Evolutionary conservation across 306 rosid species (phyloP).

Genomic region (Prunus dulcis): DNA sequence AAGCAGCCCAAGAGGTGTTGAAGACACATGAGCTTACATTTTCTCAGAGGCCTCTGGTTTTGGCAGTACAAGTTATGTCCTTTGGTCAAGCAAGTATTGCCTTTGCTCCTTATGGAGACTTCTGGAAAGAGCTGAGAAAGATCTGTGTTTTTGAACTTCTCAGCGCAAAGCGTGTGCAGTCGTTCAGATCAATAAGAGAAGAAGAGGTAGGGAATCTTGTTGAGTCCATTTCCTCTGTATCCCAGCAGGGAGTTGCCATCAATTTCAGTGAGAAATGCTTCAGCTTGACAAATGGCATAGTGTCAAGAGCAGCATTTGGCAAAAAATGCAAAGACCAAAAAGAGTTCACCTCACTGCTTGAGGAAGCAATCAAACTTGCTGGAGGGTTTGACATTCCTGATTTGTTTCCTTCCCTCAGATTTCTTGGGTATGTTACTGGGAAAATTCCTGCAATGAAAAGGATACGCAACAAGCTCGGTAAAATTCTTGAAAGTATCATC

Average conservation of each 20-base stretch:
- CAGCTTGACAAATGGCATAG: constrained; percentile 1
- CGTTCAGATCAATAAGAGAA: constrained; percentile 11
- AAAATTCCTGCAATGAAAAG: background rate
- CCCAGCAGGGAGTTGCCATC: background rate
- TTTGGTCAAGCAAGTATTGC: background rate
- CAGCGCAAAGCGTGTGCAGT: constrained; percentile 5
- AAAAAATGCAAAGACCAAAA: constrained; percentile 15
- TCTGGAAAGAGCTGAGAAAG: constrained; percentile 18
- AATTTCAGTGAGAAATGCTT: background rate
- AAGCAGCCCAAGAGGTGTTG: background rate
- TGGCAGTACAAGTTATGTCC: constrained; percentile 1
- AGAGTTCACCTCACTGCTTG: background rate
- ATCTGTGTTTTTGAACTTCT: constrained; percentile 6
- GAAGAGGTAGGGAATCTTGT: constrained; percentile 17
- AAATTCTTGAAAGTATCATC: background rate
- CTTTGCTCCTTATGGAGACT: constrained; percentile 20
- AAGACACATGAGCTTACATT: constrained; percentile 11
- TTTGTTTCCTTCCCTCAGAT: constrained; percentile 2
- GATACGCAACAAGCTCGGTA: background rate
- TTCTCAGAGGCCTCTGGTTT: constrained; percentile 13
- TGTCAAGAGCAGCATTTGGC: constrained; percentile 21
- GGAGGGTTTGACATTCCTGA: constrained; percentile 8
- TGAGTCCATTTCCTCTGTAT: background rate
- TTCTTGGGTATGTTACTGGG: background rate
- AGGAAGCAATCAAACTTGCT: background rate